Evolutionary conservation across 805 yeast species (phyloP).

Genomic region (Teunomyces tritomae): DNA sequence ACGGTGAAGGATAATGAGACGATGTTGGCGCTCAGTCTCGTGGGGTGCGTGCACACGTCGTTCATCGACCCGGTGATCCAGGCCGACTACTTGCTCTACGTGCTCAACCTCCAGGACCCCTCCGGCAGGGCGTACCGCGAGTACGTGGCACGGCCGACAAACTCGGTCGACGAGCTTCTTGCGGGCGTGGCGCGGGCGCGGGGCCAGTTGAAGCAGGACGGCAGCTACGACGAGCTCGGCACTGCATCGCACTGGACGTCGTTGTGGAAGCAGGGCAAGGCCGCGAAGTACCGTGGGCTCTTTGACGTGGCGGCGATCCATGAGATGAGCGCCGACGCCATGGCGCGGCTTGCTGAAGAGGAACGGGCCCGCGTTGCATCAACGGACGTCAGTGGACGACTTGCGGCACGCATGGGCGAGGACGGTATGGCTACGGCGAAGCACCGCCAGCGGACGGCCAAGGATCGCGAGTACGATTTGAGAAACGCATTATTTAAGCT

Average conservation of each 20-base stretch:
- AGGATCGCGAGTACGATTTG: constrained; percentile 41
- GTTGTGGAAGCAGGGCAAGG: constrained; percentile 57
- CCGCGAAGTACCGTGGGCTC: constrained; percentile 25
- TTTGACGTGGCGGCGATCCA: constrained; percentile 36
- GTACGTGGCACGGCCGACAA: constrained; percentile 63
- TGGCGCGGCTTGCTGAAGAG: constrained; percentile 20
- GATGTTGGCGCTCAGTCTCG: constrained; percentile 70
- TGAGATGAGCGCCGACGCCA: constrained; percentile 24
- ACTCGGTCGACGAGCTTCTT: constrained; percentile 60
- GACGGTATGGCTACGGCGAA: constrained; percentile 38
- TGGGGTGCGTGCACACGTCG: constrained; percentile 69
- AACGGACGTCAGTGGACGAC: constrained; percentile 27
- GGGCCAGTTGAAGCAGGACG: constrained; percentile 29
- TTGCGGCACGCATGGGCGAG: constrained; percentile 35
- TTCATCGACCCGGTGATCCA: constrained; percentile 80
- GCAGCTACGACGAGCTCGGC: constrained; percentile 51
- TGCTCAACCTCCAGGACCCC: constrained; percentile 63
- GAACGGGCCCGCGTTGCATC: constrained; percentile 29
- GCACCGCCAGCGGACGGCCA: constrained; percentile 40
- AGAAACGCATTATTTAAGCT: constrained; percentile 36
- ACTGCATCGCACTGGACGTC: constrained; percentile 65
- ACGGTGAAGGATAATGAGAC: constrained; percentile 60
- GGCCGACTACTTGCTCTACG: constrained; percentile 78
- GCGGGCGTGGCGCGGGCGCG: constrained; percentile 44
- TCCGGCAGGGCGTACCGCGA: constrained; percentile 43